Base-by-base conservation (phyloP, 139 green algal genomes). In the Volvox africanus region DNA sequence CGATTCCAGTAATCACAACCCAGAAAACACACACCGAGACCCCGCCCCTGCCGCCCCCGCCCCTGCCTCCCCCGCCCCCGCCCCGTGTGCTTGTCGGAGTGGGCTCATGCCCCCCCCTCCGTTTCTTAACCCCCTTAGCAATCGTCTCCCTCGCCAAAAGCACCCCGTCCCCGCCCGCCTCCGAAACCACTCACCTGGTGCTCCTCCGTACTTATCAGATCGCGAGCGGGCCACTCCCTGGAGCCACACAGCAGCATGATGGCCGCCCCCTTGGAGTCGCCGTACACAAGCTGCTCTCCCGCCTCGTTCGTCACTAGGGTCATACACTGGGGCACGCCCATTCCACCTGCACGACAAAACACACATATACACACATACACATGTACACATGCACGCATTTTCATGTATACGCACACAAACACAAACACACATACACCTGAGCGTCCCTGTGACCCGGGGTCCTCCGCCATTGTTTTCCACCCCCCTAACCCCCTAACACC, bases 321-420 rank as follows among this genome's bases (percentile, higher is more conserved):
- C 61, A 98, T 92, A 77, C 92, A 94, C 61, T 96, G 91, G 1
- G 96, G 96, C 61, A 97, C 93, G 13, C 96, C 96, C 95, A 97
- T 96, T 61, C 55, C 55, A 50, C 94, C 94, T 44, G 61, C 32
- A 35, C 32, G 61, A 68, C 21, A 68, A n/a, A 6, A 26, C 67
- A 75, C 67, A 75, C 67, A 75, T 12, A 75, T 12, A 75, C 11
- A 75, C 67, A 28, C 67, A 75, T 75, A n/a, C n/a, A n/a, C 24
- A 32, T 24, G 11, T 28, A 75, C 24, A 28, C 67, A 75, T 28
- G 67, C 67, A 75, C 11, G 22, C 67, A 26, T 75, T 11, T 14
- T 24, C 67, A 32, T 75, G 3, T 14, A 28, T 12, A 3, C 67
- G 11, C 11, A 26, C 67, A 26, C 11, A 26, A 6, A 75, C 67